A percentile compares a stretch with the other conserved stretches of the same genome.
Evolutionary conservation across 345 rosid species (phyloP).

Genomic region (Passiflora organensis): DNA sequence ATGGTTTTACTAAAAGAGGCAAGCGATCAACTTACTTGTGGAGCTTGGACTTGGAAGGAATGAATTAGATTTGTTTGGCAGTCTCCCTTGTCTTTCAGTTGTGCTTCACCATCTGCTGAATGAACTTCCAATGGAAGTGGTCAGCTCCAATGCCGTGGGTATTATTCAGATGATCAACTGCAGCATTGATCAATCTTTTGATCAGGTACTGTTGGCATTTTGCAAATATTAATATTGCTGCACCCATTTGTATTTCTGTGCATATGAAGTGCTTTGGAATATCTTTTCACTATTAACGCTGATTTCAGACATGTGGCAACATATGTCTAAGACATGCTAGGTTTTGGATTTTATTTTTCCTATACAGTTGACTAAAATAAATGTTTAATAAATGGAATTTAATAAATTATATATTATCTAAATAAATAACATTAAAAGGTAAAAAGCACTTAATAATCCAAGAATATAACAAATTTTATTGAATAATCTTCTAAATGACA

Average conservation of each 20-base stretch:
- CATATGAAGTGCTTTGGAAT: background rate
- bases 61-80: slow-evolving; percentile 34
- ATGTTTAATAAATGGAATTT: too few species aligned
- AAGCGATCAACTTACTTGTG: slow-evolving; percentile 40
- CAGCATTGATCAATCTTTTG: slow-evolving; percentile 59
- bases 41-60: slow-evolving; percentile 65
- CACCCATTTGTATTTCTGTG: slow-evolving; percentile 1
- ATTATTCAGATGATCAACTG: slow-evolving; percentile 59
- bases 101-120: slow-evolving; percentile 72
- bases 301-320: too few species aligned
- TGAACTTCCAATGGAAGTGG: slow-evolving; percentile 64
- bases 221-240: background rate
- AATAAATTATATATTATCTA: too few species aligned
- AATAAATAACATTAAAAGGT: too few species aligned
- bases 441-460: too few species aligned
- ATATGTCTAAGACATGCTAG: too few species aligned
- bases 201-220: slow-evolving; percentile 49
- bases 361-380: too few species aligned
- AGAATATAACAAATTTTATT: too few species aligned
- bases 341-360: too few species aligned
- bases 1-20: slow-evolving; percentile 38
- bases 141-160: slow-evolving; percentile 54
- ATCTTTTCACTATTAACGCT: too few species aligned
- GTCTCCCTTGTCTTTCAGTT: slow-evolving; percentile 49
- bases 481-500: too few species aligned